Base-by-base conservation (phyloP, 129 eudicot genomes). In the Logfia minima region DNA sequence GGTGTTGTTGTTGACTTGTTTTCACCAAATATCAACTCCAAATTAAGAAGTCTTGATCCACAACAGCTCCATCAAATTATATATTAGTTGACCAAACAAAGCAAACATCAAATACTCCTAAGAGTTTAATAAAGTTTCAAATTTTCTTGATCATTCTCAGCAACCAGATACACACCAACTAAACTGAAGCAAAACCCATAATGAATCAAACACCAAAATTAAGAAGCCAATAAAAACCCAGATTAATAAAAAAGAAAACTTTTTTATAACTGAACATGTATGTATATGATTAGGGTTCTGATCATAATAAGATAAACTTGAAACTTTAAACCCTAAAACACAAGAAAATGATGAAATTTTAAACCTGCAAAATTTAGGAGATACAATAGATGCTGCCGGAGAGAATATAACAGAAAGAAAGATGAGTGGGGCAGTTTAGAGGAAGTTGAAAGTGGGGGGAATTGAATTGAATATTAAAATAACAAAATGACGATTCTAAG, bases 361-460 rank as follows among this genome's bases (percentile, higher is more conserved):
- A 61, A 19, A 80, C 80, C 71, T 75, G 76, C 28, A 8, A 68
- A 35, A 80, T 37, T 70, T 62, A 64, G 84, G 80, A 56, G 41
- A 35, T 22, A 79, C 66, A 77, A 62, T 28, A 51, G 66, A 43
- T 41, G 48, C 8, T 75, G 72, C 41, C 71, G 72, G 83, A 80
- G 84, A 45, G 84, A 74, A 80, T 80, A 66, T 73, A 39, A 48
- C 37, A 26, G 48, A 63, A 43, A 63, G 10, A 28, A 72, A 58
- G 26, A 58, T n/a, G 10, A 7, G 63, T 0, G 68, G 56, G 58
- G 52, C 1, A 11, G 64, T 76, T 18, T 18, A 76, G 63, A 77
- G 66, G 71, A 59, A 75, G 80, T 74, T 58, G 64, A 80, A 80
- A 68, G 56, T 37, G 24, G 84, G 84, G 79, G 84, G 84, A 74